A percentile compares a stretch with the other conserved stretches of the same genome.
phyloP scores from a whole-genome alignment of 257 asterid species.

The Scutellaria barbata region DNA sequence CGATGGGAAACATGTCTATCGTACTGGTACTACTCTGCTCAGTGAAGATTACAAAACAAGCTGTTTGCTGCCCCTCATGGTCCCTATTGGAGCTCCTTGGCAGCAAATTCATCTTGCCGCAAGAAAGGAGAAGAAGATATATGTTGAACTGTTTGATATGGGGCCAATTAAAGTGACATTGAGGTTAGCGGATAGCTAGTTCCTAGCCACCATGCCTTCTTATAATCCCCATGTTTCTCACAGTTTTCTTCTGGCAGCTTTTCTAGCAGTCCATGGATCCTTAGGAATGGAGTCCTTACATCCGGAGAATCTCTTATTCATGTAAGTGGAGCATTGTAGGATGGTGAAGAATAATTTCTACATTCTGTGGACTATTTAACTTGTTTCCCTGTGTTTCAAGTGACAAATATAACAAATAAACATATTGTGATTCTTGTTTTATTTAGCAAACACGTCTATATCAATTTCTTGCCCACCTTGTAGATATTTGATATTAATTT shows the following conservation, averaged over 20 bases:
- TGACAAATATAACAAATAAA: slow-evolving; percentile 2
- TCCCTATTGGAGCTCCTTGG: slow-evolving; percentile 99
- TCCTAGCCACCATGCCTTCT: slow-evolving; percentile 31
- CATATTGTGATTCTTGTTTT: slow-evolving; percentile 17
- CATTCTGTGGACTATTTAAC: slow-evolving; percentile 18
- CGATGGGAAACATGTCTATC: slow-evolving; percentile 45
- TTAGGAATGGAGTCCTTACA: slow-evolving; percentile 82
- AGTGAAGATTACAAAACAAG: slow-evolving; percentile 43
- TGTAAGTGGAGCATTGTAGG: slow-evolving; percentile 56
- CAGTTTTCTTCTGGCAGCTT: slow-evolving; percentile 62
- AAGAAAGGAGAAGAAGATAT: slow-evolving; percentile 77
- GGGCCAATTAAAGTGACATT: slow-evolving; percentile 82
- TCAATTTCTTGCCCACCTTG: slow-evolving; percentile 13
- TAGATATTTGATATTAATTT: slow-evolving; percentile 36
- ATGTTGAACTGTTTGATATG: slow-evolving; percentile 82
- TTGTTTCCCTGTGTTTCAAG: slow-evolving; percentile 1
- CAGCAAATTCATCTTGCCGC: slow-evolving; percentile 82
- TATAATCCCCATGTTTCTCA: slow-evolving; percentile 32
- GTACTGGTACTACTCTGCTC: slow-evolving; percentile 39
- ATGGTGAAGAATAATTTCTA: slow-evolving; percentile 20
- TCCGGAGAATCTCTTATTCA: slow-evolving; percentile 94
- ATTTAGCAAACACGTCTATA: slow-evolving; percentile 7
- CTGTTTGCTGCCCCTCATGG: slow-evolving; percentile 57
- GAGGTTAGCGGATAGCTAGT: slow-evolving; percentile 58
- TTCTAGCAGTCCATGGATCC: slow-evolving; percentile 97